Base-by-base conservation (phyloP, 1,284 basidiomycete species). In the Cryptococcus jaspeensis region DNA sequence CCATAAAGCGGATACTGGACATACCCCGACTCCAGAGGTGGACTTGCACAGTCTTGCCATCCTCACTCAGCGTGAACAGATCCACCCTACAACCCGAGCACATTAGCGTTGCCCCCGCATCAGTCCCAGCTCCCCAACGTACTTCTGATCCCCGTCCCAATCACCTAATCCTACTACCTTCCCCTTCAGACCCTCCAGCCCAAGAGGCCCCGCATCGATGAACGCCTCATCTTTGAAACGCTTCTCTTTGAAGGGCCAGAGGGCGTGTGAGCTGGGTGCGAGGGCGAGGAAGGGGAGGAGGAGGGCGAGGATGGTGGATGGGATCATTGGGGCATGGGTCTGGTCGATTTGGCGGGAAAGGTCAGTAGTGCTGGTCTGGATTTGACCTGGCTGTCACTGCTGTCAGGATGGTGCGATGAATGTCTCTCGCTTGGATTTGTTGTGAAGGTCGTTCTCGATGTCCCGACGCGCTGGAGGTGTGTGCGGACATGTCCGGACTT, bases 101-200 rank as follows among this genome's bases (percentile, higher is more conserved):
- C 11, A 5, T 36, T 40, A 44, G n/a, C 28, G 22, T 25, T 50
- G 20, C 35, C 13, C 28, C 28, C 28, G 9, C 20, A 43, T 18
- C 12, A 18, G 51, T 32, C 22, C 20, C 16, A 47, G 28, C 15
- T 18, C 11, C 15, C 32, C 25, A 2, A 80, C 89, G 74, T 73
- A 95, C 91, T 90, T 90, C 72, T 96, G 92, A 75, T 98, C 93
- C 5, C 90, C 93, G 73, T 97, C 87, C 75, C 92, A 94, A 78
- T 99, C 95, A 32, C 92, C 95, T 69, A 93, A 89, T 1, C 93
- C 94, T 48, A 90, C 83, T 28, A 96, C 83, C 55, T 89, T 83
- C 5, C 73, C 74, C 40, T 85, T 62, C 18, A 73, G 82, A n/a
- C 80, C 52, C 39, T 82, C 82, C 18, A 99, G 78, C 1, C 93